Evolutionary conservation across 352 stramenopile species (phyloP), one percentile per base, ranked within the genome.

Genomic region (Pythium graminicola): DNA sequence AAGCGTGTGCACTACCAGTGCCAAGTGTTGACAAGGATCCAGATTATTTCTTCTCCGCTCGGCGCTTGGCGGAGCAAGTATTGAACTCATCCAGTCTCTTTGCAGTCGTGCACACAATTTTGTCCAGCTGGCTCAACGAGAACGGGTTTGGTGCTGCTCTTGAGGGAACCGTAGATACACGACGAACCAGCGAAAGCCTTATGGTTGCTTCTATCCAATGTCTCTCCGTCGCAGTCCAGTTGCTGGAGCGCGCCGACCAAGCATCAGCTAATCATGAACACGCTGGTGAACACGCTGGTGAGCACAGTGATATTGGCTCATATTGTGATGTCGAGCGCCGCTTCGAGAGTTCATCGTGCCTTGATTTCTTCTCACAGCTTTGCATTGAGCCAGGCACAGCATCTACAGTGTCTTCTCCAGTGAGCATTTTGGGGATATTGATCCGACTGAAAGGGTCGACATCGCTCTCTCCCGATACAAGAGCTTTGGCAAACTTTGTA

Each of bases 171-270:
- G 29, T n/a, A 71, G 64, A 52, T 24, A 55, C 14, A 4, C 50
- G 35, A 5, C 54, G 24, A 7, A 57, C 64, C 16, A 83, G 59
- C 27, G 77, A 86, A n/a, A 86, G 69, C 23, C 32, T 89, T 17
- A 28, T 89, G 20, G 60, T 89, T n/a, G 64, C 62, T 27, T 72
- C 64, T 16, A 50, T 89, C 13, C 62, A 82, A 13, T 76, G 60
- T 28, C 36, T 89, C 6, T 84, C 75, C 23, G 60, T 89, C 20
- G 73, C 65, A 17, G 57, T 75, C 4, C 53, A 74, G 16, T 13
- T 65, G 38, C 42, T 64, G 4, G 31, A 35, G 0, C 14, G 33
- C 33, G 23, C 19, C 19, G 31, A 29, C 2, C 17, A 50, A 4
- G 1, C 35, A 13, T 6, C 11, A 1, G 24, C 10, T 20, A 24